Percentiles rank a stretch among this genome's conserved stretches.
phyloP scores from a whole-genome alignment of 2,329 filamentous ascomycete genomes.

The Rhinocladiella similis region DNA sequence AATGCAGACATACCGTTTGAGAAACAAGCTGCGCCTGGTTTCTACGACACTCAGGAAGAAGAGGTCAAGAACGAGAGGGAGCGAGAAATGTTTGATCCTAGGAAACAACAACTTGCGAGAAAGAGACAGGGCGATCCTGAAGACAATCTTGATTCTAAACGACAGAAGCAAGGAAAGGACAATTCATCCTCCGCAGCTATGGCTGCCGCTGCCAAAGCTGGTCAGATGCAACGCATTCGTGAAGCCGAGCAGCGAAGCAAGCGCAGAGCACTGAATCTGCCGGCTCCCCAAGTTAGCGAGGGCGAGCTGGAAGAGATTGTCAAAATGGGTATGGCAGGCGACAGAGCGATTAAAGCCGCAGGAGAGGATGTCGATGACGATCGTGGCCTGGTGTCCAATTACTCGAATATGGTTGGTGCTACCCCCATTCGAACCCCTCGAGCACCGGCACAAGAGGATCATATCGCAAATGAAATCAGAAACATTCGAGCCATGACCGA shows the following conservation, averaged over 20 bases:
- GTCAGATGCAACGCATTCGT: conserved; percentile 88
- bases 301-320: conserved; percentile 94
- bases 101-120: conserved; percentile 84
- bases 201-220: conserved; percentile 87
- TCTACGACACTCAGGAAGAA: conserved; percentile 91
- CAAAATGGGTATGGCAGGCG: conserved; percentile 95
- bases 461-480: conserved; percentile 92
- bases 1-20: conserved; percentile 99
- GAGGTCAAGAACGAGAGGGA: conserved; percentile 77
- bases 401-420: conserved; percentile 74
- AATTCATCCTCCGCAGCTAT: conserved; percentile 69
- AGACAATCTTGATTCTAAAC: conserved; percentile 77
- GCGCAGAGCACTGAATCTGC: conserved; percentile 76
- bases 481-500: conserved; percentile 91
- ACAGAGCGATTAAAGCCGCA: conserved; percentile 75
- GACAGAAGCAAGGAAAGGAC: conserved; percentile 84
- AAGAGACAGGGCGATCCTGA: conserved; percentile 92
- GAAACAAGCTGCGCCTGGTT: conserved; percentile 82
- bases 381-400: conserved; percentile 81
- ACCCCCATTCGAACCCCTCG: conserved; percentile 90
- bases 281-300: conserved; percentile 88
- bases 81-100: conserved; percentile 82
- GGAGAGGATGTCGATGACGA: conserved; percentile 80
- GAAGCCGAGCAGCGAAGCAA: conserved; percentile 98
- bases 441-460: conserved; percentile 89